Base-by-base conservation (phyloP, 1,284 basidiomycete genomes). In the Irpex sp. region DNA sequence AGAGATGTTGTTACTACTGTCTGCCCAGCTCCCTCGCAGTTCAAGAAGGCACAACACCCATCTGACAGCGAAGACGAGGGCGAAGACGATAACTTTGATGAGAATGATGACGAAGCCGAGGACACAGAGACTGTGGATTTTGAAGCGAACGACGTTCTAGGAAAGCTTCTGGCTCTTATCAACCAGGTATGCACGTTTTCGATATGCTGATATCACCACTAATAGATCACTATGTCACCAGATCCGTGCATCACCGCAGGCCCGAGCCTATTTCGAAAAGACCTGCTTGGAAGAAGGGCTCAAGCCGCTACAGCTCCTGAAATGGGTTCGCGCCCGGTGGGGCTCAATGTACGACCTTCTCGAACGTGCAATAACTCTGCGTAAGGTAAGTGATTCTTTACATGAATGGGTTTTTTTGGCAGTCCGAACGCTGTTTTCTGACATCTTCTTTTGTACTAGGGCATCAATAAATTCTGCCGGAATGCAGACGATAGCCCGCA, bases 401-500 rank as follows among this genome's bases (percentile, higher is more conserved):
- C 6, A 13, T 40, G 11, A 36, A 8, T 57, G 4, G 15, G 11
- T 19, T 57, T 21, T 11, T 26, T 57, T 5, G 5, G 11, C 17
- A n/a, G 9, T 31, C n/a, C 11, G 9, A 11, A 26, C 3, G 26
- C 26, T 26, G 26, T 26, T 2, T 3, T 26, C 26, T 26, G 26
- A 26, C 26, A 4, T 4, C 3, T 4, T 63, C 21, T 34, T 17
- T 38, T 48, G 7, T 21, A 36, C 9, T 64, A 75, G 73, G 72
- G 66, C 55, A 57, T 75, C 21, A 63, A 69, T 15, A 63, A 62
- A 26, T 75, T 75, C 59, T 65, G 62, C n/a, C 62, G 57, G 2
- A 48, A 69, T 34, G 72, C 72, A 21, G 71, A 75, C 61, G 63
- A 60, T 8, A 65, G 64, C 21, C 59, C 66, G 6, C 61, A 71